Base-by-base conservation (phyloP, 164 flowering plant genomes). In the Aristolochia fimbriata region DNA sequence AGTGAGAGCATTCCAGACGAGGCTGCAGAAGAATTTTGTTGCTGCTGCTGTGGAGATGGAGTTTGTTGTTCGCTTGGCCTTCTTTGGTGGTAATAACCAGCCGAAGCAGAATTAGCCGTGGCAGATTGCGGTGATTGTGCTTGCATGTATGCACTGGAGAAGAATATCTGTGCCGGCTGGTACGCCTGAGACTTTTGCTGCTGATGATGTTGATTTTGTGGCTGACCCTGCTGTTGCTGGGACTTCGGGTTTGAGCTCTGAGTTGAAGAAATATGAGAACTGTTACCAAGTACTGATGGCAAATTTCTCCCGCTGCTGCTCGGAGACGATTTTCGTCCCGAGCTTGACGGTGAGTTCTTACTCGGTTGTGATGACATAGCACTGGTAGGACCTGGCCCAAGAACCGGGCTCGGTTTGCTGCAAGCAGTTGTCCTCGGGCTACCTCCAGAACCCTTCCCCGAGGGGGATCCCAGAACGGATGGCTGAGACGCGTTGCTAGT, bases 381-480 rank as follows among this genome's bases (percentile, higher is more conserved):
- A 25, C 77, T 66, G 57, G 84, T 20, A 30, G 37, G 14, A 1
- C 37, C 62, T 8, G 30, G 12, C 16, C 56, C 56, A 15, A 52
- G 56, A 27, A n/a, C 15, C 21, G 57, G 82, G 20, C 74, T 74
- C 49, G 65, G 47, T 63, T 82, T 88, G 70, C 64, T 78, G 22
- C 77, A 74, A 19, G 80, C 47, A 16, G 84, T 60, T 21, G 82
- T 79, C 65, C 88, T 83, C 0, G 98, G 92, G 77, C 89, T 81
- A n/a, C 89, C 89, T 54, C 88, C 81, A 5, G 83, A 76, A 71
- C 81, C 68, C 62, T 80, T 86, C 8, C 91, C 65, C 15, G 96
- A 75, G 4, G 96, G 91, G 17, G 97, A 87, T 9, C 84, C 87
- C 14, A 82, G 88, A 51, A 73, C 67, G 33, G 94, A 80, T 47